phyloP scores from a whole-genome alignment of 139 green algal genomes.

The Volvox reticuliferus region DNA sequence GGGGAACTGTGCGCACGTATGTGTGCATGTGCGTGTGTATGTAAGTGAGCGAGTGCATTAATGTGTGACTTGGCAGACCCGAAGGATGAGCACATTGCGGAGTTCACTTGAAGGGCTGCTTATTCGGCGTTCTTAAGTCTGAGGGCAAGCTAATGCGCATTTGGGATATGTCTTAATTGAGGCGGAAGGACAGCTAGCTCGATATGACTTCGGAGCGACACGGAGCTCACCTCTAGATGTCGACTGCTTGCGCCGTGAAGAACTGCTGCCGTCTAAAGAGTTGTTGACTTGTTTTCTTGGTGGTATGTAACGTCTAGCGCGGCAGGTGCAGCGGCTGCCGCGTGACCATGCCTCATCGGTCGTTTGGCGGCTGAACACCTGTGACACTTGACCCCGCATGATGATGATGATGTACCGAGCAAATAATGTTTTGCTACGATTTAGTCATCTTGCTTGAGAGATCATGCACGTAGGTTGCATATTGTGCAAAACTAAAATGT shows the following conservation, averaged over 20 bases:
- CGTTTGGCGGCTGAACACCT: neutral
- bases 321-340: neutral
- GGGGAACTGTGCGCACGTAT: no score
- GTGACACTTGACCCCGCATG: neutral
- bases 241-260: neutral
- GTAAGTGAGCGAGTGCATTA: no score
- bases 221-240: neutral
- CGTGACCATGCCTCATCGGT: neutral
- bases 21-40: no score
- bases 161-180: neutral
- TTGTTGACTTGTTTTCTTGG: neutral
- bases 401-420: neutral
- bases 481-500: no score
- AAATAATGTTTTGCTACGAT: neutral
- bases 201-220: neutral
- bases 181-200: neutral
- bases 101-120: neutral
- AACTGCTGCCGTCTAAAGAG: neutral
- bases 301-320: slow-evolving; percentile 18
- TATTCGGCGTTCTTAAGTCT: neutral
- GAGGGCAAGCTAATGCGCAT: neutral
- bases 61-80: no score
- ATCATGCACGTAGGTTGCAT: no score
- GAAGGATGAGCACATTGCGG: no score
- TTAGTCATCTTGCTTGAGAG: no score